Percentiles rank a stretch among this genome's conserved stretches.
Evolutionary conservation across 2,329 filamentous ascomycete species (phyloP).

Genomic region (Leptosphaerulina australis): DNA sequence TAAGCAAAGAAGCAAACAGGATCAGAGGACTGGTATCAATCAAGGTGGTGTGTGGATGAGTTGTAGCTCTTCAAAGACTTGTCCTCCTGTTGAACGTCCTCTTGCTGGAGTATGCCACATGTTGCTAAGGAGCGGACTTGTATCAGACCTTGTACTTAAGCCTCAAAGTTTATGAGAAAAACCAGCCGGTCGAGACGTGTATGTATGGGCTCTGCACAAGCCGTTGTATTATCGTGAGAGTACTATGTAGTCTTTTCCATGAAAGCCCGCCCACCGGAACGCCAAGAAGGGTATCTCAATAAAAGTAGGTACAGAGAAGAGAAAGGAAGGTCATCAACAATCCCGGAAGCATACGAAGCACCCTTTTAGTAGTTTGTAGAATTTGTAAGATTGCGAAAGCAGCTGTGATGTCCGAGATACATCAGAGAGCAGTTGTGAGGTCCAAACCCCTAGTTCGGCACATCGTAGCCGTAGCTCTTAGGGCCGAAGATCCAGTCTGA

Average conservation of each 20-base stretch:
- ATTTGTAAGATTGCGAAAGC: not conserved
- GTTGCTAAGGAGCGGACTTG: no score
- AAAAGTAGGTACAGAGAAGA: conserved; percentile 16
- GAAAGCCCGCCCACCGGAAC: not conserved
- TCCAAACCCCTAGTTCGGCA: not conserved
- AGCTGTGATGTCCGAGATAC: not conserved
- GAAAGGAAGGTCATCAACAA: no score
- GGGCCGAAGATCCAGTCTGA: conserved; percentile 21
- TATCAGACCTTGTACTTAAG: no score
- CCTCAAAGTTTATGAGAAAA: no score
- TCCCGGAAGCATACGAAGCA: no score
- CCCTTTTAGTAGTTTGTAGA: no score
- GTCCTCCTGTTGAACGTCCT: no score
- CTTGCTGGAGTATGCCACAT: no score
- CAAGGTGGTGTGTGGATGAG: no score
- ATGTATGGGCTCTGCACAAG: not conserved
- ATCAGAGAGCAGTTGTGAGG: not conserved
- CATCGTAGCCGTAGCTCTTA: not conserved
- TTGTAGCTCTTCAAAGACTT: no score
- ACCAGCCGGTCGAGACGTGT: no score
- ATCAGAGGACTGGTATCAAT: not conserved
- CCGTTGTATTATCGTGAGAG: not conserved
- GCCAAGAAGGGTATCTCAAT: conserved; percentile 10
- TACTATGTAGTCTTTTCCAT: not conserved
- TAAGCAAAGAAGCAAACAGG: not conserved